Conservation (phyloP, 352 stramenopile species). For the Globisporangium iwayamae region DNA sequence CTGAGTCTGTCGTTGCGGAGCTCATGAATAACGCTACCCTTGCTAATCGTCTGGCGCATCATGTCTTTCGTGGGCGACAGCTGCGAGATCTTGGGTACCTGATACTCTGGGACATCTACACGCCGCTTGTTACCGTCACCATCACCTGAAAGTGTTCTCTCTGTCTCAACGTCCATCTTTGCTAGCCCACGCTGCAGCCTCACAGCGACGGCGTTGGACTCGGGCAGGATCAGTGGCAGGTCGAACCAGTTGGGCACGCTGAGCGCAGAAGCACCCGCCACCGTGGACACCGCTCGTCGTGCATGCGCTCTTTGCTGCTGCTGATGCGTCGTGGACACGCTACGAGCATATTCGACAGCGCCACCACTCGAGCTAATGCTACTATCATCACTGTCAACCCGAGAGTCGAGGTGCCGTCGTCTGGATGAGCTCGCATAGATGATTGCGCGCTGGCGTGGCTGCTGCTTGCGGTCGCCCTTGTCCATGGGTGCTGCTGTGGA, state of each 20-base stretch:
- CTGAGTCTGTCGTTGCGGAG: background rate
- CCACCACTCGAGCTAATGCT: background rate
- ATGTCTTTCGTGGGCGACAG: constrained; percentile 22
- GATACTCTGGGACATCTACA: background rate
- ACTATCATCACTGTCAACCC: background rate
- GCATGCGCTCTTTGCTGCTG: constrained; percentile 7
- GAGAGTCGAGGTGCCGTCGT: constrained; percentile 1
- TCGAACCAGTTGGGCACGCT: constrained; percentile 58
- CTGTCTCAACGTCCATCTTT: background rate
- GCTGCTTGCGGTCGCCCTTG: constrained; percentile 1
- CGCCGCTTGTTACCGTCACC: background rate
- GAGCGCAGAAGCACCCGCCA: background rate
- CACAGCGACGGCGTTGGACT: constrained; percentile 30
- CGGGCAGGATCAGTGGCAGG: constrained; percentile 51
- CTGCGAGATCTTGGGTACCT: constrained; percentile 45
- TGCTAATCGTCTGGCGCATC: constrained; percentile 10
- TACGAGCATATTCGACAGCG: background rate
- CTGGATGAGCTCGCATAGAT: constrained; percentile 26
- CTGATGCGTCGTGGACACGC: background rate
- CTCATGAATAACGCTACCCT: background rate
- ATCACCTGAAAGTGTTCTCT: background rate
- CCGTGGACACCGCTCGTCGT: background rate
- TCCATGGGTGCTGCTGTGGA: constrained; percentile 7
- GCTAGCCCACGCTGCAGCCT: constrained; percentile 39
- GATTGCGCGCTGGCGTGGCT: constrained; percentile 27